Conservation (phyloP, 2,329 filamentous ascomycete genomes). For the Ceratocystis ficicola region DNA sequence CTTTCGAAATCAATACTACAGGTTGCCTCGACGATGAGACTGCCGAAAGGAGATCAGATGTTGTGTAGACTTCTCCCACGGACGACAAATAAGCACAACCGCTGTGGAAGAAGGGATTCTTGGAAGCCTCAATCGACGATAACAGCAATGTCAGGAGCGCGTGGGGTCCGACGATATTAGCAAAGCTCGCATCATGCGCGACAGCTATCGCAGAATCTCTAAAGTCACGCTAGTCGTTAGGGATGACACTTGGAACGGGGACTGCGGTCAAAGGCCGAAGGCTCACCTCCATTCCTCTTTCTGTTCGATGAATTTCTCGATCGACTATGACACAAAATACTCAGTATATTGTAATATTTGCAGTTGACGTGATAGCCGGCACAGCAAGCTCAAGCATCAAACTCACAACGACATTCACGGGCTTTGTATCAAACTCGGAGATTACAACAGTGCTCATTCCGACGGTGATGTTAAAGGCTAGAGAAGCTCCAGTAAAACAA, state of each 20-base stretch:
- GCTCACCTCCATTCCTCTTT: background rate
- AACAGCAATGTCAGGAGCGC: conserved; percentile 34
- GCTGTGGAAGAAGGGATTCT: conserved; percentile 37
- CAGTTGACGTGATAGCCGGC: background rate
- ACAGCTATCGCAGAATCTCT: conserved; percentile 28
- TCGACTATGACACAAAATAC: background rate
- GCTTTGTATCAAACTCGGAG: background rate
- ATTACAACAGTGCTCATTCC: background rate
- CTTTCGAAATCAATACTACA: conserved; percentile 36
- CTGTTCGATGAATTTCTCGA: background rate
- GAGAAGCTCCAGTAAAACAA: no score
- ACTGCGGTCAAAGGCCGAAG: background rate
- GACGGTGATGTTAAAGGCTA: background rate
- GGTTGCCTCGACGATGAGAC: conserved; percentile 31
- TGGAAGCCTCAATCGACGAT: conserved; percentile 31
- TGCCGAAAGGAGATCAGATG: conserved; percentile 34
- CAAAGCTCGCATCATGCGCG: conserved; percentile 32
- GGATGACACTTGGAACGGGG: background rate
- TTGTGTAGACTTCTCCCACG: conserved; percentile 36
- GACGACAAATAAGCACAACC: conserved; percentile 34
- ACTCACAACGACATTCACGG: conserved; percentile 12
- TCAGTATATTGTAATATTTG: background rate
- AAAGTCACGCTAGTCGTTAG: background rate
- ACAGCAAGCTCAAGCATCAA: background rate
- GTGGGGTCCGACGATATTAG: conserved; percentile 28